Percentiles rank a stretch among this genome's conserved stretches.
Evolutionary conservation across 73 alveolate species (phyloP).

Genomic region (Paramecium pentaurelia): DNA sequence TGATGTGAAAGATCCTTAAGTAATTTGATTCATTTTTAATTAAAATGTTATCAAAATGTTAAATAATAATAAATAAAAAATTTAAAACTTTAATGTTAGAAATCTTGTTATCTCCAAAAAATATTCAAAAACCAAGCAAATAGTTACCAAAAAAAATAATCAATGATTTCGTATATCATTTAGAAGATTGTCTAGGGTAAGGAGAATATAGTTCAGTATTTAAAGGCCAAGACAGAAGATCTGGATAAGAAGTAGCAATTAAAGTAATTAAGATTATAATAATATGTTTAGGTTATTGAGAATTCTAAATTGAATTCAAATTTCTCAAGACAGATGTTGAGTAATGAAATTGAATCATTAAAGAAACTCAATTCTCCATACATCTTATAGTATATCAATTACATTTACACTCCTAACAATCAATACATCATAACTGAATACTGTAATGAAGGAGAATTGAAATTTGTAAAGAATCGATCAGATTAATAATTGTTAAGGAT

Average conservation of each 20-base stretch:
- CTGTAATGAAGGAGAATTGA: conserved; percentile 44
- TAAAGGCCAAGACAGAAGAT: neutral
- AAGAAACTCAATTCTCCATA: neutral
- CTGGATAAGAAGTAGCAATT: conserved; percentile 44
- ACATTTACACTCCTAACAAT: neutral
- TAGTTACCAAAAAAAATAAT: neutral
- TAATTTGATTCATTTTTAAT: neutral
- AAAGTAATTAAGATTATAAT: neutral
- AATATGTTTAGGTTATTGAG: neutral
- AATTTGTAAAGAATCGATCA: neutral
- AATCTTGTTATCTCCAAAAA: neutral
- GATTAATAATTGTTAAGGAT: neutral
- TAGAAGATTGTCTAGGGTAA: neutral
- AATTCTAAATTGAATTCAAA: conserved; percentile 3
- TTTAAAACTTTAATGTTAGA: neutral
- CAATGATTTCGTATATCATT: neutral
- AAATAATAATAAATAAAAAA: neutral
- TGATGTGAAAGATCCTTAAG: neutral
- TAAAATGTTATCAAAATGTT: neutral
- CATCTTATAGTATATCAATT: neutral
- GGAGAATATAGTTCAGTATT: neutral
- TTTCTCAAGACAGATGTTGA: neutral
- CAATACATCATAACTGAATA: conserved; percentile 51
- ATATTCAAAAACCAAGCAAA: neutral
- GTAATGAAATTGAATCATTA: conserved; percentile 39